Base-by-base conservation (phyloP, 306 rosid genomes). In the Cicer arietinum region DNA sequence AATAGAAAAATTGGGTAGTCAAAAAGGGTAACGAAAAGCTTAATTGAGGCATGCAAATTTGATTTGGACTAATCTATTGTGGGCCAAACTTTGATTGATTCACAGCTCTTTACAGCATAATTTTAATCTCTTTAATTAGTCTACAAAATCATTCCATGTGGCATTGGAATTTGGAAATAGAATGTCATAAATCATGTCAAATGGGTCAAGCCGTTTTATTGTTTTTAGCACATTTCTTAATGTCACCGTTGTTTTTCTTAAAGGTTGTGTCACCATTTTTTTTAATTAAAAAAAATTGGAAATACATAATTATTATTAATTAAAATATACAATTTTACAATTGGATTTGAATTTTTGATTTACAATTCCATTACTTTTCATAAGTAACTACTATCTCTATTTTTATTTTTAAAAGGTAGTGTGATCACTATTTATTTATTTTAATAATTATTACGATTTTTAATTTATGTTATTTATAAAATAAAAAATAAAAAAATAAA, bases 101-200 rank as follows among this genome's bases (percentile, higher is more conserved):
- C 80, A 77, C 85, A 86, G 61, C 80, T 83, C 35, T 67, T 14
- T 2, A 25, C 3, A 3, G 35, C 35, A 25, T 25, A 25, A 25
- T 73, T 73, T 74, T 63, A 44, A 63, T 76, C 73, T 63, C 84
- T 73, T 87, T 78, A 82, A 82, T 88, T 70, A 76, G 66, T 79
- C 67, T 75, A 46, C 45, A 77, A 73, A 78, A 74, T 75, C 80
- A 78, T 84, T 84, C 83, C 78, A 80, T 58, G 59, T 77, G 79
- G 71, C 97, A 81, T 91, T 84, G 91, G 96, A 89, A 87, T 79
- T 91, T 84, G 91, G 96, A 89, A 87, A 90, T 75, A 84, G 68
- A 92, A 86, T 85, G 86, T 56, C 76, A 74, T 90, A 56, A 76
- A 86, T 91, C 83, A 87, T 69, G 65, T 79, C 89, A 88, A 82